phyloP scores from a whole-genome alignment of 345 rosid species.

The Corchorus capsularis region DNA sequence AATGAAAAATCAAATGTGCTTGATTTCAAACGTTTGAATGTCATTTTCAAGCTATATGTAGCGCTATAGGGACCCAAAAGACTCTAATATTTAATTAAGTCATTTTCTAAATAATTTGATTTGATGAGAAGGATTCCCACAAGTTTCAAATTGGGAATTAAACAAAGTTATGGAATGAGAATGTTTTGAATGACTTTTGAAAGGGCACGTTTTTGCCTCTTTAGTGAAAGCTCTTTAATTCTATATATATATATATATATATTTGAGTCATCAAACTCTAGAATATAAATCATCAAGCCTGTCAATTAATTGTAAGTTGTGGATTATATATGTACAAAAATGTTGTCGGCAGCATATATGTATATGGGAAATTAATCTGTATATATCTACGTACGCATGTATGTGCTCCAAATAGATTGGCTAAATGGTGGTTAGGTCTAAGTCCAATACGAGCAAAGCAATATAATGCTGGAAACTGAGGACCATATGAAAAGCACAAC shows the following conservation, averaged over 20 bases:
- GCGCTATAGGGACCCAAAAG: background rate
- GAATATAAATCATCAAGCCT: background rate
- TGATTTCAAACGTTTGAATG: background rate
- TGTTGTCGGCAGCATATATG: conserved; percentile 10
- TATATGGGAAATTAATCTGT: background rate
- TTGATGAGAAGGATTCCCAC: conserved; percentile 5
- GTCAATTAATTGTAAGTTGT: conserved; percentile 13
- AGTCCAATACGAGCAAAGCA: conserved; percentile 12
- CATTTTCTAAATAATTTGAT: conserved; percentile 15
- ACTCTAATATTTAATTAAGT: background rate
- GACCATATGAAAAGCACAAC: conserved; percentile 8
- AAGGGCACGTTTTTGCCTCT: no score
- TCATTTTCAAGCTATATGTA: background rate
- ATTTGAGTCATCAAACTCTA: conserved; percentile 1
- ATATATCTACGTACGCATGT: background rate
- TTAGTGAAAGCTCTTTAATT: no score
- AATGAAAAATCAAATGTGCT: background rate
- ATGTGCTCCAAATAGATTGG: conserved; percentile 7
- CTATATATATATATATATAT: no score
- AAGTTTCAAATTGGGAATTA: conserved; percentile 3
- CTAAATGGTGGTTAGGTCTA: conserved; percentile 27
- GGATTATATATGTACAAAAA: no score
- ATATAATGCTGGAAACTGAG: background rate
- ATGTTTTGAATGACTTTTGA: conserved; percentile 12
- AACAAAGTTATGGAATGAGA: conserved; percentile 16